Evolutionary conservation across 2,329 filamentous ascomycete genomes (phyloP).

Genomic region (Eutypa lata): DNA sequence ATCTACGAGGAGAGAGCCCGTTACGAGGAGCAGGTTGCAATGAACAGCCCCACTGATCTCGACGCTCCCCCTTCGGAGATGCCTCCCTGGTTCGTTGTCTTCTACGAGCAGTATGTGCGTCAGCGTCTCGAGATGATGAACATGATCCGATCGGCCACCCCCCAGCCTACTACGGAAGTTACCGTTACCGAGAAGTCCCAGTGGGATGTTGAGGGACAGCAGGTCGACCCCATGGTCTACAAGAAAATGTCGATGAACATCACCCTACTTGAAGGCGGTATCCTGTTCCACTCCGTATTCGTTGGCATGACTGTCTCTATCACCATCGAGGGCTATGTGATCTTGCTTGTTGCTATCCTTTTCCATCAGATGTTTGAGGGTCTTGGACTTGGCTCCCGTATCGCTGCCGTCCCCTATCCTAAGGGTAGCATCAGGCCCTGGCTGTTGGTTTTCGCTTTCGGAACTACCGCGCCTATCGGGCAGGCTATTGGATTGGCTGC

Average conservation of each 20-base stretch:
- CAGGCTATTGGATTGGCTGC: constrained; percentile 61
- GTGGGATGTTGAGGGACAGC: constrained; percentile 42
- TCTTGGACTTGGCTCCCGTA: constrained; percentile 67
- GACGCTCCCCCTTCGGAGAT: constrained; percentile 41
- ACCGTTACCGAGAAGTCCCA: constrained; percentile 31
- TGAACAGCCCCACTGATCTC: constrained; percentile 25
- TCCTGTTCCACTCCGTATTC: constrained; percentile 76
- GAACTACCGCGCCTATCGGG: constrained; percentile 61
- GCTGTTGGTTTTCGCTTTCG: constrained; percentile 60
- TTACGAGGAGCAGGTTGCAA: constrained; percentile 16
- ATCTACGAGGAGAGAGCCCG: constrained; percentile 35
- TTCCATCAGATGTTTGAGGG: constrained; percentile 72
- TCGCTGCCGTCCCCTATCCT: constrained; percentile 62
- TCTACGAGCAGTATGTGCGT: constrained; percentile 61
- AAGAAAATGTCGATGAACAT: constrained; percentile 70
- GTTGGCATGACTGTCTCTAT: constrained; percentile 72
- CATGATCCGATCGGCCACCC: constrained; percentile 42
- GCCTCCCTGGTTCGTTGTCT: constrained; percentile 61
- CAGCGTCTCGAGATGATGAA: constrained; percentile 57
- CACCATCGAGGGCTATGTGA: constrained; percentile 62
- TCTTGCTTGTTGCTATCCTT: constrained; percentile 65
- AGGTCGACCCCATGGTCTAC: constrained; percentile 44
- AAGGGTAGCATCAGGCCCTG: constrained; percentile 56
- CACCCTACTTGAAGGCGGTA: constrained; percentile 71
- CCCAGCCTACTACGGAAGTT: constrained; percentile 23